Evolutionary conservation across 352 stramenopile genomes (phyloP).

Genomic region (Phytophthora foliorum): DNA sequence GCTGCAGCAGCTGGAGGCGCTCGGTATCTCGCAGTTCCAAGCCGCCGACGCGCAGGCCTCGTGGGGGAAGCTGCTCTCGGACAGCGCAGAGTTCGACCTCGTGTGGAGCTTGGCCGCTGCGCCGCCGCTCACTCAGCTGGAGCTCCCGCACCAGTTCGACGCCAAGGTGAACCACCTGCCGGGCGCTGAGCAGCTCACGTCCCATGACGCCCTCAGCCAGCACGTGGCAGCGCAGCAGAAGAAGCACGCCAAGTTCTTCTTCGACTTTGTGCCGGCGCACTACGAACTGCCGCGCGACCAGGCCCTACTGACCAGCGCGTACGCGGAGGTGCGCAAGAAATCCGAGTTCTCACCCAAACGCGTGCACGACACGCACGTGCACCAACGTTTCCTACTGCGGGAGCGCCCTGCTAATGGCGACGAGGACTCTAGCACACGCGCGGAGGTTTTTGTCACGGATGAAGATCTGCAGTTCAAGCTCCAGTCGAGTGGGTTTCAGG

Average conservation of each 20-base stretch:
- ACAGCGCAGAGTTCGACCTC: slow-evolving; percentile 69
- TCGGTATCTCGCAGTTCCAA: slow-evolving; percentile 67
- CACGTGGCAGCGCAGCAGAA: slow-evolving; percentile 59
- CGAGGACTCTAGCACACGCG: slow-evolving; percentile 35
- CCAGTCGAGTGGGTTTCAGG: slow-evolving; percentile 54
- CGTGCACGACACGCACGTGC: slow-evolving; percentile 56
- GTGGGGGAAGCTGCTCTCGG: slow-evolving; percentile 54
- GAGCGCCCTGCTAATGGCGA: slow-evolving; percentile 46
- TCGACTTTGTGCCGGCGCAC: slow-evolving; percentile 68
- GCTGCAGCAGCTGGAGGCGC: slow-evolving; percentile 54
- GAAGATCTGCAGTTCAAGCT: slow-evolving; percentile 61
- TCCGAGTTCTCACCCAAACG: slow-evolving; percentile 67
- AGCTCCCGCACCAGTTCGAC: slow-evolving; percentile 51
- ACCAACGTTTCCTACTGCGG: slow-evolving; percentile 73
- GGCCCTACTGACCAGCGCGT: slow-evolving; percentile 53
- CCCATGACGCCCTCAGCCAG: slow-evolving; percentile 48
- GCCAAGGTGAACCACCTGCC: slow-evolving; percentile 82
- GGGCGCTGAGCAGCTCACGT: slow-evolving; percentile 59
- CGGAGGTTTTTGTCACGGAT: slow-evolving; percentile 53
- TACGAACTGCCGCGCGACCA: slow-evolving; percentile 74
- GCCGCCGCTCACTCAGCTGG: slow-evolving; percentile 48
- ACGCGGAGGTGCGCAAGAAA: slow-evolving; percentile 54
- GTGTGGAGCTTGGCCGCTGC: slow-evolving; percentile 60
- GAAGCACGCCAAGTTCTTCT: slow-evolving; percentile 72
- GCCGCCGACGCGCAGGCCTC: slow-evolving; percentile 32